A percentile compares a stretch with the other conserved stretches of the same genome.
Evolutionary conservation across 129 eudicot species (phyloP).

Genomic region (Escallonia herrerae): DNA sequence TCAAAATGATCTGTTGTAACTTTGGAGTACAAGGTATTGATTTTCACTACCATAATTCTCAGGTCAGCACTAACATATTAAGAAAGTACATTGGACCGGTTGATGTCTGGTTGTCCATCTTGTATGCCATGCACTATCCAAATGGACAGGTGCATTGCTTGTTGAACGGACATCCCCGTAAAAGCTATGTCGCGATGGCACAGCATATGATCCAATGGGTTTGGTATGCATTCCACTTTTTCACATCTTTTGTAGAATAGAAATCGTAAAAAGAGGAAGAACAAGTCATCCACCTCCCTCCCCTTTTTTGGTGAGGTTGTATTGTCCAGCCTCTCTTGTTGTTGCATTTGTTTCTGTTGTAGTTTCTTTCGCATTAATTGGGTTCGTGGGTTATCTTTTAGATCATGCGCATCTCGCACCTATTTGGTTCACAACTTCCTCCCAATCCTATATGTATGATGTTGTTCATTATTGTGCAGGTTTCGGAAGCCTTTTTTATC

Average conservation of each 20-base stretch:
- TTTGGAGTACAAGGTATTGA: too few relatives aligned
- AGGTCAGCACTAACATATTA: conserved; percentile 72
- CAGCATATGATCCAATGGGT: conserved; percentile 92
- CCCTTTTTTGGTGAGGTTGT: too few relatives aligned
- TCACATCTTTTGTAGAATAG: too few relatives aligned
- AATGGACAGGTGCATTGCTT: conserved; percentile 46
- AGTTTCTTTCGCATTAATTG: neutral
- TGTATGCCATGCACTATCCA: conserved; percentile 19
- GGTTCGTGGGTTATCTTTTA: too few relatives aligned
- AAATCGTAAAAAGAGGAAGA: too few relatives aligned
- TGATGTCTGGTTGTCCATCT: conserved; percentile 73
- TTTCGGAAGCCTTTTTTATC: conserved; percentile 54
- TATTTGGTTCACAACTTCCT: neutral
- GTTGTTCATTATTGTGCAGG: conserved; percentile 24
- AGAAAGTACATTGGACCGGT: conserved; percentile 84
- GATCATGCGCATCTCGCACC: too few relatives aligned
- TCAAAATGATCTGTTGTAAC: too few relatives aligned
- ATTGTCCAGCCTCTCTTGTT: too few relatives aligned
- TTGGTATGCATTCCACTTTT: conserved; percentile 36
- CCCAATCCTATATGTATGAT: neutral
- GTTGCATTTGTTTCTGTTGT: neutral
- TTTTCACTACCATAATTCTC: conserved; percentile 5
- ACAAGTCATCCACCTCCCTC: too few relatives aligned
- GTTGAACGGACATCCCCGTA: conserved; percentile 57
- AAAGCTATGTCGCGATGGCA: conserved; percentile 80